Percentiles rank a stretch among this genome's conserved stretches.
These are phyloP conservation scores for Nakaseomyces nivariensis DNA, from an alignment of 1,139 yeast species.

Conservation along the genomic window DNA sequence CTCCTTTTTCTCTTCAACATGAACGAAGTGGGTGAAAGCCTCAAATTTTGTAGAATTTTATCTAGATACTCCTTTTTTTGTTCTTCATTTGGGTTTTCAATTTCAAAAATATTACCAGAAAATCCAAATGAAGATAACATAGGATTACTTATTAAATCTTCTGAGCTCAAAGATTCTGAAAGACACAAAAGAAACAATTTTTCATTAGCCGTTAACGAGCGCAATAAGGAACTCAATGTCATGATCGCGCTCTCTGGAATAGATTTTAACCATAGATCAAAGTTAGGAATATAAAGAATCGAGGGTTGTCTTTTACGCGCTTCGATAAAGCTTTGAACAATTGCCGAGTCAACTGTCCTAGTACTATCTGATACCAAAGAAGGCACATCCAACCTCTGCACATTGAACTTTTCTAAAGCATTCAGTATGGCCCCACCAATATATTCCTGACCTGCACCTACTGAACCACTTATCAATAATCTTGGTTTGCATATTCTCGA, in stretches of 20 bases:
- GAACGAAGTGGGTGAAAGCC: constrained; percentile 53
- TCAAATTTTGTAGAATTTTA: constrained; percentile 43
- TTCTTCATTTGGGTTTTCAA: constrained; percentile 37
- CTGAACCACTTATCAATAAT: constrained; percentile 57
- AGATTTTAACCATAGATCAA: constrained; percentile 67
- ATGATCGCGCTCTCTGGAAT: constrained; percentile 62
- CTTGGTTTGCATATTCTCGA: constrained; percentile 79
- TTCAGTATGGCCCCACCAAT: constrained; percentile 75
- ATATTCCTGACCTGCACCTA: constrained; percentile 88
- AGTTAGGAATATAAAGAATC: constrained; percentile 71
- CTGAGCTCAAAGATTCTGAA: constrained; percentile 38
- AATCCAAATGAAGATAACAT: constrained; percentile 26
- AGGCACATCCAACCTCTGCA: constrained; percentile 77
- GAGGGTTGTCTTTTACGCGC: constrained; percentile 88
- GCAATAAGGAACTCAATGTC: constrained; percentile 59
- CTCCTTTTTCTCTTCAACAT: constrained; percentile 34
- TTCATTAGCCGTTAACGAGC: constrained; percentile 63
- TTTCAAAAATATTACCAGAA: constrained; percentile 36
- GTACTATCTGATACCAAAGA: constrained; percentile 72
- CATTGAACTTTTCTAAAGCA: constrained; percentile 80
- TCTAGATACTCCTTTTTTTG: constrained; percentile 47
- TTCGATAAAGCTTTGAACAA: constrained; percentile 79
- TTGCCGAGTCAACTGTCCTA: constrained; percentile 72
- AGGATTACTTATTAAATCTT: constrained; percentile 4
- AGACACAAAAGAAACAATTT: constrained; percentile 69